Evolutionary conservation across 257 asterid genomes (phyloP).

Genomic region (Solanum chilense): DNA sequence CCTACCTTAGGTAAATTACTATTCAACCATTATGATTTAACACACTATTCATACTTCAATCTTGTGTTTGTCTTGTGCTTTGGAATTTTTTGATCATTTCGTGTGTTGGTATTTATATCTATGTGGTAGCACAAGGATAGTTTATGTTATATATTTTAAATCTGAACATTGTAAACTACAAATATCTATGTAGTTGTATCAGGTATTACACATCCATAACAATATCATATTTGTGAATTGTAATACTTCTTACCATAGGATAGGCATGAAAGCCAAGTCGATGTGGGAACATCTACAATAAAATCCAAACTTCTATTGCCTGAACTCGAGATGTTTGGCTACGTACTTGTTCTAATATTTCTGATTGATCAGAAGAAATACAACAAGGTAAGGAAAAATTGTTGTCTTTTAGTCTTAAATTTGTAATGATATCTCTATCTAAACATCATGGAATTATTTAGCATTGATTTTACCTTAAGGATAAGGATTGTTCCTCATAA

Average conservation of each 20-base stretch:
- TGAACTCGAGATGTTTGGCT: slow-evolving; percentile 59
- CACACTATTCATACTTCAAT: neutral
- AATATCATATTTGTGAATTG: neutral
- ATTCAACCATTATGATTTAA: neutral
- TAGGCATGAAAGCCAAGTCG: slow-evolving; percentile 50
- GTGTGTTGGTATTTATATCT: too few species aligned
- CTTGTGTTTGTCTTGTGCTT: neutral
- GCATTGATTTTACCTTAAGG: slow-evolving; percentile 26
- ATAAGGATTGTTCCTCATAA: slow-evolving; percentile 63
- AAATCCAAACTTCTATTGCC: slow-evolving; percentile 48
- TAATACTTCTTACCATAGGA: slow-evolving; percentile 20
- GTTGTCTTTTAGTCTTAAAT: neutral
- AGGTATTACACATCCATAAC: neutral
- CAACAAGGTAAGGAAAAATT: slow-evolving; percentile 31
- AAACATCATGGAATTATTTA: neutral
- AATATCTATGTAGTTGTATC: neutral
- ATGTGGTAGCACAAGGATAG: too few species aligned
- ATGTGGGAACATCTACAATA: slow-evolving; percentile 36
- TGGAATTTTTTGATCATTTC: neutral
- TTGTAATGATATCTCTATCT: neutral
- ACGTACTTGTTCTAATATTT: slow-evolving; percentile 51
- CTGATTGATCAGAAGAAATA: slow-evolving; percentile 58
- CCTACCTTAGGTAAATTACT: slow-evolving; percentile 36
- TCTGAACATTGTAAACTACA: too few species aligned
- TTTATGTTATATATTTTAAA: too few species aligned